Percentiles rank a stretch among this genome's conserved stretches.
Evolutionary conservation across 495 filamentous ascomycete genomes (phyloP).

Genomic region (Platismatia glauca): DNA sequence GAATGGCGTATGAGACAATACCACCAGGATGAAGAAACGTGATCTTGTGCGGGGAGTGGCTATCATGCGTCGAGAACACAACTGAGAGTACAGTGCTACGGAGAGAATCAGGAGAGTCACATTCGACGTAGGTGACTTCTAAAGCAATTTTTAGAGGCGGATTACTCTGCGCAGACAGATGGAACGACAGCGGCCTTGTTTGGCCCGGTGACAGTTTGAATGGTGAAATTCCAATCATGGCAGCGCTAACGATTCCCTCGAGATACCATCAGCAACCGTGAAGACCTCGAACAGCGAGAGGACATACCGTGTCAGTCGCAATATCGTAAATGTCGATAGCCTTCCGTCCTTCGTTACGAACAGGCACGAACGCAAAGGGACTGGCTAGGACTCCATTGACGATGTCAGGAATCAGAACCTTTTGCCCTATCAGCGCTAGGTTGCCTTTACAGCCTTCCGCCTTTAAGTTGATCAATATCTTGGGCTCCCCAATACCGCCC

Average conservation of each 20-base stretch:
- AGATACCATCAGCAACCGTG: slow-evolving; percentile 8
- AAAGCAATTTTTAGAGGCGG: slow-evolving; percentile 1
- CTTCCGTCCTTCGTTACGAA: slow-evolving; percentile 38
- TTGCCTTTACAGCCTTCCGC: slow-evolving; percentile 24
- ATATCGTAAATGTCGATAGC: slow-evolving; percentile 33
- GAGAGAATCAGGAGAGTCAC: slow-evolving; percentile 2
- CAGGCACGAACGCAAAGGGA: slow-evolving; percentile 37
- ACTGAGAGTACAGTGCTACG: background rate
- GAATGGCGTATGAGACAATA: slow-evolving; percentile 53
- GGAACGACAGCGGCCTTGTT: slow-evolving; percentile 33
- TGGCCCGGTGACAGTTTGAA: slow-evolving; percentile 35
- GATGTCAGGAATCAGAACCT: slow-evolving; percentile 40
- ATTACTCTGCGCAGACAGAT: slow-evolving; percentile 9
- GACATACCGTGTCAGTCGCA: slow-evolving; percentile 30
- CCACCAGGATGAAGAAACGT: slow-evolving; percentile 49
- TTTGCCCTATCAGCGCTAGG: slow-evolving; percentile 30
- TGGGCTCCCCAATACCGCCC: slow-evolving; percentile 39
- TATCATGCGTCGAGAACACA: slow-evolving; percentile 2
- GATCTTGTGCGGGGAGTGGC: slow-evolving; percentile 40
- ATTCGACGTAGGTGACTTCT: slow-evolving; percentile 8
- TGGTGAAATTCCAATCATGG: slow-evolving; percentile 21
- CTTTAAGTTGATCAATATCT: slow-evolving; percentile 32
- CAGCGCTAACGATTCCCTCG: slow-evolving; percentile 18
- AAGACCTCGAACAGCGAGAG: slow-evolving; percentile 6
- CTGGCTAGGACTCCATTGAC: slow-evolving; percentile 38